Conservation (phyloP, 192 early-diverging fungal genomes). For the Backusella parvicylindrica region DNA sequence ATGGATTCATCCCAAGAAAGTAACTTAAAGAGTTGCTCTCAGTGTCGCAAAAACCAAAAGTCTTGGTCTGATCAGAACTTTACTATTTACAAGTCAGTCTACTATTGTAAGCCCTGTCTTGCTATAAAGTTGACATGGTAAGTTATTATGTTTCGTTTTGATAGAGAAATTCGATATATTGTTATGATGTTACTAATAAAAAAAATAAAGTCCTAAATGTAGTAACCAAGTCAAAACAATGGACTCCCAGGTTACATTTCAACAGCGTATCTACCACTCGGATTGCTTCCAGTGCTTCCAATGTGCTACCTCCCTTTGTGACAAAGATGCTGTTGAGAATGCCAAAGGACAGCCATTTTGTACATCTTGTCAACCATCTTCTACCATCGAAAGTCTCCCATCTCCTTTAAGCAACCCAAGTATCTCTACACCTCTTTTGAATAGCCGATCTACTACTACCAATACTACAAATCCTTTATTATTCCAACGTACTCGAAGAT, state of each 20-base stretch:
- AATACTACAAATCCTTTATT: background rate
- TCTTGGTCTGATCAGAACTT: constrained; percentile 2
- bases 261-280: background rate
- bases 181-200: background rate
- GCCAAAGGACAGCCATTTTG: background rate
- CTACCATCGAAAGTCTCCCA: background rate
- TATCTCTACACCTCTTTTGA: background rate
- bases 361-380: background rate
- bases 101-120: constrained; percentile 7
- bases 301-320: background rate
- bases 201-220: background rate
- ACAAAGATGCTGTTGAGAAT: background rate
- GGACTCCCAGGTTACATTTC: background rate
- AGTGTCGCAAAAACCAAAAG: background rate
- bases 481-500: background rate
- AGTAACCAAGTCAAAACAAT: background rate
- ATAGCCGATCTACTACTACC: background rate
- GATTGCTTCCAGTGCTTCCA: background rate
- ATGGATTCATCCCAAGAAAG: background rate
- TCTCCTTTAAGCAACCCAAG: background rate
- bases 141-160: background rate
- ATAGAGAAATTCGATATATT: background rate
- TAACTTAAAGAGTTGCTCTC: background rate
- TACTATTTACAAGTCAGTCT: background rate
- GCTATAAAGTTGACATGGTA: background rate